Percentiles rank a stretch among this genome's conserved stretches.
These are phyloP conservation scores for Malassezia pachydermatis DNA, from an alignment of 1,284 basidiomycete genomes.

Conservation along the genomic window DNA sequence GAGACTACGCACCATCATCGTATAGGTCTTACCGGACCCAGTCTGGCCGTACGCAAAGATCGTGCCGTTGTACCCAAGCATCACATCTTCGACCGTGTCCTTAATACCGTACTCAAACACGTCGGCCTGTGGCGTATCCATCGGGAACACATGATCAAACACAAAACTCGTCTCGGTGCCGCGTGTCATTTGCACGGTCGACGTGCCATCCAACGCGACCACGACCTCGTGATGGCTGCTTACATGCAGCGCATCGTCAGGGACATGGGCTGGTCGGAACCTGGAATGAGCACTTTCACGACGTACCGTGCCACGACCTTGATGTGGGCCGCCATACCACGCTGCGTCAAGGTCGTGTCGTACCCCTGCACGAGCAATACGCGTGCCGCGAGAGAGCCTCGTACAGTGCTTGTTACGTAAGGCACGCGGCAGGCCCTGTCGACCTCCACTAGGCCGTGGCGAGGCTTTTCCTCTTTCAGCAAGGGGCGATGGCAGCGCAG, in stretches of 20 bases:
- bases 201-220: constrained; percentile 7
- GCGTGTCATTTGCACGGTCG: constrained; percentile 10
- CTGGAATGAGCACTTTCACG: not conserved
- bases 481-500: constrained; percentile 8
- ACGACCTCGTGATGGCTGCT: too few species aligned
- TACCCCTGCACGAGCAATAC: too few species aligned
- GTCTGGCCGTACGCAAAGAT: constrained; percentile 96
- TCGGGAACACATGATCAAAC: constrained; percentile 92
- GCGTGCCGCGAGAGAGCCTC: too few species aligned
- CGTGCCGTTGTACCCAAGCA: constrained; percentile 90
- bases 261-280: constrained; percentile 11
- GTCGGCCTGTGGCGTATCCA: constrained; percentile 79
- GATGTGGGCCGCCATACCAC: constrained; percentile 16
- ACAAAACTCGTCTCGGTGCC: constrained; percentile 56
- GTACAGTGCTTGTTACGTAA: not conserved
- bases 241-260: too few species aligned
- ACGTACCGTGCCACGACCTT: constrained; percentile 16
- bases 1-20: constrained; percentile 33
- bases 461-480: too few species aligned
- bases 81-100: constrained; percentile 70
- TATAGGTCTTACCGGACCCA: constrained; percentile 55
- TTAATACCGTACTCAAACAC: constrained; percentile 99
- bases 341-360: too few species aligned
- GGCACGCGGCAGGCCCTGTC: too few species aligned
- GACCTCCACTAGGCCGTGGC: too few species aligned